A percentile compares a stretch with the other conserved stretches of the same genome.
Conservation (phyloP, 257 asterid genomes). For the Ballota nigra region DNA sequence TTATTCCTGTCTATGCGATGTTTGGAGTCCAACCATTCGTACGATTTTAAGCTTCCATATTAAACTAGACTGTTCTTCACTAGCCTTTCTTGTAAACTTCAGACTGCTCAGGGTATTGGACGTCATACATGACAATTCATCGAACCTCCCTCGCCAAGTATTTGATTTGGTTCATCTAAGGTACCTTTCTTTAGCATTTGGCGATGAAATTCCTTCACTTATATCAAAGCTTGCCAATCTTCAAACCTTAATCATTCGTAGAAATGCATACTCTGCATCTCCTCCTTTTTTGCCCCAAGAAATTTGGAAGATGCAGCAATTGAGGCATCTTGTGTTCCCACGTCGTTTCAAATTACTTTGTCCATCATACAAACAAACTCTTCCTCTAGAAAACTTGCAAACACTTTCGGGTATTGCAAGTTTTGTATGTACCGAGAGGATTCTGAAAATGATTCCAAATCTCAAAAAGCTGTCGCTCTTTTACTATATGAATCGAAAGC, state of each 20-base stretch:
- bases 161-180: conserved; percentile 15
- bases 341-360: neutral
- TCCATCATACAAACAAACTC: neutral
- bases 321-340: neutral
- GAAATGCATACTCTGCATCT: neutral
- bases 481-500: neutral
- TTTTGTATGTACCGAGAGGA: neutral
- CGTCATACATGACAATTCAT: neutral
- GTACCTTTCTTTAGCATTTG: conserved; percentile 10
- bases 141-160: neutral
- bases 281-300: neutral
- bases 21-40: neutral
- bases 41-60: neutral
- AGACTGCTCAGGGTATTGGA: neutral
- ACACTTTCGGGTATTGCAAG: neutral
- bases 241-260: conserved; percentile 10
- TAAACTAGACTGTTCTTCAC: neutral
- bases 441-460: conserved; percentile 11
- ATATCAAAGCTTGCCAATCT: conserved; percentile 18
- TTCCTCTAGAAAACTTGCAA: conserved; percentile 6
- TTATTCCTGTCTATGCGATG: neutral
- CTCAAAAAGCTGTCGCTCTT: neutral
- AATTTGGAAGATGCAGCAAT: conserved; percentile 16
- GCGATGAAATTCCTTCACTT: neutral
- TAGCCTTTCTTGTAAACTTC: neutral